Evolutionary conservation across 1,284 basidiomycete species (phyloP), one percentile per base, ranked within the genome.

Genomic region (Marasmius fiardii): DNA sequence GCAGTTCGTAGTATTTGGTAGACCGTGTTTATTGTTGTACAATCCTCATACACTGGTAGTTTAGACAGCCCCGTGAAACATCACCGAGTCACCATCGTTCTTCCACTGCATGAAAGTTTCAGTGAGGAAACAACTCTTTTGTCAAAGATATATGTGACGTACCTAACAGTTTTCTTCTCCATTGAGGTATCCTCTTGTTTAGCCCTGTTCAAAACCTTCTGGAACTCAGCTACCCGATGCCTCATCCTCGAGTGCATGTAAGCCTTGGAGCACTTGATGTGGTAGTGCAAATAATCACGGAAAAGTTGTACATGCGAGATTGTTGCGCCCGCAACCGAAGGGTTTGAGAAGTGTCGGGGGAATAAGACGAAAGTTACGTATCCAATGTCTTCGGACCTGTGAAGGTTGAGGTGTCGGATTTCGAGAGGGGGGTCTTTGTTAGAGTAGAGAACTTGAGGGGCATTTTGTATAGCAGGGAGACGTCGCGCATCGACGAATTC

Each of bases 161-260:
- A 93, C 92, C 78, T 94, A 24, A 91, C 94, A 18, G 97, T 99
- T 82, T 94, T 98, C 67, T 92, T 82, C 70, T 98, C 95, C 26
- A 82, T 83, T 7, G 83, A 80, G 1, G 86, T 88, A 8, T 85
- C 84, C 73, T 99, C 97, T 34, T 92, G 92, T 81, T 99, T 99
- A n/a, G 97, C 96, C 51, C 97, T 79, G 71, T 99, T 99, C 65
- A 99, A 78, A 50, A 99, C 87, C 77, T 99, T 99, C 74, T 98
- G 88, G 79, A 99, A 99, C 73, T 98, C 95, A 14, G 91, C 86
- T 12, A 98, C 97, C 24, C 97, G 86, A 68, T 90, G 83, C 59
- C 97, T 83, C 95, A 99, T 97, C 51, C 97, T 81, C 23, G 93
- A 96, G 74, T 99, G 97, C 93, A 99, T 96, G 76, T 99, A 99